Evolutionary conservation across 345 rosid species (phyloP), one percentile per base, ranked within the genome.

Genomic region (Turnera subulata): DNA sequence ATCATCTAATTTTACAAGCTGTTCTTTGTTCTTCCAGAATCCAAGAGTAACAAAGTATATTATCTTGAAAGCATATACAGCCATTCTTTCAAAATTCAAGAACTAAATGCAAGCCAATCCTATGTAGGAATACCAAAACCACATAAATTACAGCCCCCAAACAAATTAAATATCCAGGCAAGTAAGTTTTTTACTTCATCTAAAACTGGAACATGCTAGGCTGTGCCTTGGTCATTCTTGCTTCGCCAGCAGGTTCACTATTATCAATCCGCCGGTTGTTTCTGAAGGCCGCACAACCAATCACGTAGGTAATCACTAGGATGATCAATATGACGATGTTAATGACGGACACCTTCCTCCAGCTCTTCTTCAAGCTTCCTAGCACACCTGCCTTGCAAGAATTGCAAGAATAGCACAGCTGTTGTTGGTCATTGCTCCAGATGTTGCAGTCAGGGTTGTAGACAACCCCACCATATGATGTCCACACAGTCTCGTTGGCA

Each of bases 311-410:
- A 60, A 93, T 78, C 7, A 93, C 84, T 9, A 93, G 85, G 37
- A 93, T 79, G 74, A 87, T 81, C 51, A 87, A 55, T 25, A 93
- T 82, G 26, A 87, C 73, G 1, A 93, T 85, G 78, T 93, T 89
- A 66, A 93, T 80, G 35, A 89, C 78, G 0, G 97, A 93, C 29
- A 81, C 97, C 73, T 93, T 89, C 73, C 99, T 81, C 99, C 99
- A 93, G 63, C 96, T 93, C 76, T 73, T 79, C 81, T 62, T 88
- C 26, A 93, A 64, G 78, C 90, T 93, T 49, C 79, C 97, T 16
- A 93, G 79, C 23, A 93, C 94, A 15, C 97, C 97, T 0, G 97
- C 99, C 68, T 84, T 93, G 79, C 99, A 93, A 6, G 99, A 87
- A 64, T 77, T 60, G 29, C 99, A 93, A 4, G 66, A 64, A 56